phyloP scores from a whole-genome alignment of 495 filamentous ascomycete species.

The Margaritispora aquatica region DNA sequence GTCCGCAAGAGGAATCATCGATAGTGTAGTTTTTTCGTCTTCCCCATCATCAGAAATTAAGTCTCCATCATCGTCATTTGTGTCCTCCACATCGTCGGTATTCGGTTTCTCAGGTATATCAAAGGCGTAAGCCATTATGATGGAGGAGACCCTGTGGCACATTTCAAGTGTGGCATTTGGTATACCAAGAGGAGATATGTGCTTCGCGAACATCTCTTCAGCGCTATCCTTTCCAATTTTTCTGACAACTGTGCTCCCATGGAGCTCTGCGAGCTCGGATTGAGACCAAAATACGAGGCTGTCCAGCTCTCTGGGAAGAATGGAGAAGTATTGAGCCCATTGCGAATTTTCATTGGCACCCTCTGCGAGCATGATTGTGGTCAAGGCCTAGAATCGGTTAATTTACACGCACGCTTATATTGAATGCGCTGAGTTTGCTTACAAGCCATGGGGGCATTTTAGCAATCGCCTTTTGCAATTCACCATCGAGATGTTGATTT shows the following conservation, averaged over 20 bases:
- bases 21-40: constrained; percentile 54
- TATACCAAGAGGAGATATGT: constrained; percentile 51
- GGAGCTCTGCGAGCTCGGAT: constrained; percentile 63
- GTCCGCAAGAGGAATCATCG: constrained; percentile 91
- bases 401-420: background rate
- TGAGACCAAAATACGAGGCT: constrained; percentile 88
- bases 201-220: constrained; percentile 57
- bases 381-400: constrained; percentile 37
- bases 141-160: constrained; percentile 73
- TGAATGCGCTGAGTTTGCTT: background rate
- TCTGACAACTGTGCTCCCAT: constrained; percentile 66
- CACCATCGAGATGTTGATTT: background rate
- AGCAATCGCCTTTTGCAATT: background rate
- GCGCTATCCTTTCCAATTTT: constrained; percentile 76
- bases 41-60: constrained; percentile 66
- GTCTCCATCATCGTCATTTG: constrained; percentile 52
- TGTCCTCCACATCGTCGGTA: constrained; percentile 39
- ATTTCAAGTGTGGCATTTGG: constrained; percentile 24
- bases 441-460: constrained; percentile 24
- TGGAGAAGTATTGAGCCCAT: constrained; percentile 78
- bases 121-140: constrained; percentile 94
- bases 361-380: constrained; percentile 78
- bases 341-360: constrained; percentile 52
- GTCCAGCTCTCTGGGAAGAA: constrained; percentile 73
- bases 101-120: constrained; percentile 51